Conservation (phyloP, 164 flowering plant species). For the Sextonia rubra region DNA sequence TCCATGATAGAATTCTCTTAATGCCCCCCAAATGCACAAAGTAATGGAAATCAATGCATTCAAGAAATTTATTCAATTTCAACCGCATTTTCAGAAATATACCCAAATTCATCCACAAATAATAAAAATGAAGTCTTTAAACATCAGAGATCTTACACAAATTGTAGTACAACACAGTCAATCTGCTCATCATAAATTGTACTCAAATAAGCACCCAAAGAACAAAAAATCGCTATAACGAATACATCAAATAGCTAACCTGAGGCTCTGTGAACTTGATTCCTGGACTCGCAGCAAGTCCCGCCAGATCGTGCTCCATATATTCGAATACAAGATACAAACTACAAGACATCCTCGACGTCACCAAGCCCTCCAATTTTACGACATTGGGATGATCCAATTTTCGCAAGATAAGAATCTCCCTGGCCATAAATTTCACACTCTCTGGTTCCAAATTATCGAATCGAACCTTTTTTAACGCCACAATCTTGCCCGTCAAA, state of each 20-base stretch:
- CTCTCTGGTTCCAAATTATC: conserved; percentile 51
- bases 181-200: background rate
- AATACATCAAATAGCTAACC: conserved; percentile 15
- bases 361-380: conserved; percentile 34
- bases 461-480: conserved; percentile 47
- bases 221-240: no score
- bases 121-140: background rate
- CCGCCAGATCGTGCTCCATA: conserved; percentile 95
- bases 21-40: background rate
- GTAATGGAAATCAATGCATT: background rate
- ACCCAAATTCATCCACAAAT: background rate
- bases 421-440: conserved; percentile 79
- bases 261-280: conserved; percentile 37
- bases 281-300: conserved; percentile 80
- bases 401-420: conserved; percentile 55
- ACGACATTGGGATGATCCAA: conserved; percentile 37
- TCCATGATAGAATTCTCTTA: background rate
- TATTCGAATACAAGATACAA: conserved; percentile 58
- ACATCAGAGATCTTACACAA: background rate
- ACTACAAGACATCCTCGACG: conserved; percentile 61
- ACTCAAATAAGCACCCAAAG: background rate
- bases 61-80: no score
- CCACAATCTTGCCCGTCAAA: conserved; percentile 40
- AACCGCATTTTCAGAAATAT: no score
- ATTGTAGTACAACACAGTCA: background rate